A percentile compares a stretch with the other conserved stretches of the same genome.
Evolutionary conservation across 2,329 filamentous ascomycete species (phyloP).

Genomic region (Hypoxylon sp.): DNA sequence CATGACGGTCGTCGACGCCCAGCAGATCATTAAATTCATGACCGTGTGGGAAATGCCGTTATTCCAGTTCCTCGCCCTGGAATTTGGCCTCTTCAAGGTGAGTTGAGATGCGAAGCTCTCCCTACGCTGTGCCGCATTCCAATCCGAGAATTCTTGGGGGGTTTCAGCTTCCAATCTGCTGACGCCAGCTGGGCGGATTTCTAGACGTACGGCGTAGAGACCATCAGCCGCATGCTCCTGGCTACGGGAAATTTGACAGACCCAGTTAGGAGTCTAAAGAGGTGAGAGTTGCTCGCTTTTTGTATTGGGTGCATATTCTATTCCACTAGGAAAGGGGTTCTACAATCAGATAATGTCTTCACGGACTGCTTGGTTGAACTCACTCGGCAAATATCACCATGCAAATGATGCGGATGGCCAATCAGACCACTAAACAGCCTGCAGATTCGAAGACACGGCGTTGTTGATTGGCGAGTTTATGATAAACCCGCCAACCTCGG

Average conservation of each 20-base stretch:
- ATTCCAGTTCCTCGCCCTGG: slow-evolving; percentile 47
- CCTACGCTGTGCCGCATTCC: background rate
- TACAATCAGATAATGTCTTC: background rate
- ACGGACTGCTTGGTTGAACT: background rate
- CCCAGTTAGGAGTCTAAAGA: slow-evolving; percentile 52
- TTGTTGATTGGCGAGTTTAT: slow-evolving; percentile 53
- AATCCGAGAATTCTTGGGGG: background rate
- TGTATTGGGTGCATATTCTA: background rate
- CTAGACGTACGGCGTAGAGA: slow-evolving; percentile 55
- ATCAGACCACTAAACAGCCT: slow-evolving; percentile 7
- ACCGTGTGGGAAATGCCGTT: slow-evolving; percentile 50
- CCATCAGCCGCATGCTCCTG: slow-evolving; percentile 52
- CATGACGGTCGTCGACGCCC: slow-evolving; percentile 54
- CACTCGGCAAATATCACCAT: background rate
- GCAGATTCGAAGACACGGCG: slow-evolving; percentile 54
- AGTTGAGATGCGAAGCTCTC: background rate
- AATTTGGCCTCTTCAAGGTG: slow-evolving; percentile 56
- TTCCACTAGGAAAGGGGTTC: background rate
- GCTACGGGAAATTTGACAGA: slow-evolving; percentile 54
- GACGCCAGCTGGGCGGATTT: background rate
- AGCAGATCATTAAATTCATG: slow-evolving; percentile 51
- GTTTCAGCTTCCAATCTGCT: slow-evolving; percentile 12
- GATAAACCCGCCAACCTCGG: slow-evolving; percentile 56
- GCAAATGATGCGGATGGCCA: background rate
- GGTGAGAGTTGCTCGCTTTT: slow-evolving; percentile 42